Evolutionary conservation across 192 early-diverging fungal genomes (phyloP), one percentile per base, ranked within the genome.

Genomic region (Umbelopsis vinacea): DNA sequence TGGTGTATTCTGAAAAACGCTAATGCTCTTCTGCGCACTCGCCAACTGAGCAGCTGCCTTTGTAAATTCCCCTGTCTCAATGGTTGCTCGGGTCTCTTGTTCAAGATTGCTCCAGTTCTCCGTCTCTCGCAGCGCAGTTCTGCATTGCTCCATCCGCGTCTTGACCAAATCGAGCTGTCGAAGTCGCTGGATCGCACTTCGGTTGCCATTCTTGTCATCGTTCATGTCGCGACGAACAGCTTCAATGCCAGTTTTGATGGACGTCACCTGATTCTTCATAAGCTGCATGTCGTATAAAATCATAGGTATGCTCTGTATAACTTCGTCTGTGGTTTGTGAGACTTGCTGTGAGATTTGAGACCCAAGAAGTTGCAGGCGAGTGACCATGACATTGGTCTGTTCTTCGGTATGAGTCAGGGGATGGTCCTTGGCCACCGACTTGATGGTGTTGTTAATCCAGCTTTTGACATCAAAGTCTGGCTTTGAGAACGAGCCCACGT

Each of bases 41-140:
- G 84, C 77, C 43, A 94, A 80, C 33, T 90, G 74, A 6, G 69
- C 46, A 0, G 86, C 88, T 14, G 91, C 92, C 38, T 81, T 84
- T 22, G 83, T 79, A 77, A 82, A 90, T 71, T 93, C 92, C 2
- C 81, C 73, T 0, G 86, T 79, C 4, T 79, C 83, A 68, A 95
- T 85, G n/a, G 91, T 83, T 5, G 81, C 82, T 24, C 74, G 77
- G 6, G 92, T 88, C 71, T 95, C 92, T 0, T 82, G 71, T 26
- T 89, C 84, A 45, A 95, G 84, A 35, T 90, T 90, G 35, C 74
- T 88, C 93, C 93, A 95, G 76, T 89, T 93, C 57, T 95, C 92
- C 0, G 92, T 87, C 68, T 95, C 92, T 63, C 85, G 82, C 0
- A 95, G 73, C 2, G 87, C 67, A n/a, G 82, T 71, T 19, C 85